These are phyloP conservation scores for Trypanosomatidae sp. DNA, from an alignment of 208 protist species.

Conservation along the genomic window DNA sequence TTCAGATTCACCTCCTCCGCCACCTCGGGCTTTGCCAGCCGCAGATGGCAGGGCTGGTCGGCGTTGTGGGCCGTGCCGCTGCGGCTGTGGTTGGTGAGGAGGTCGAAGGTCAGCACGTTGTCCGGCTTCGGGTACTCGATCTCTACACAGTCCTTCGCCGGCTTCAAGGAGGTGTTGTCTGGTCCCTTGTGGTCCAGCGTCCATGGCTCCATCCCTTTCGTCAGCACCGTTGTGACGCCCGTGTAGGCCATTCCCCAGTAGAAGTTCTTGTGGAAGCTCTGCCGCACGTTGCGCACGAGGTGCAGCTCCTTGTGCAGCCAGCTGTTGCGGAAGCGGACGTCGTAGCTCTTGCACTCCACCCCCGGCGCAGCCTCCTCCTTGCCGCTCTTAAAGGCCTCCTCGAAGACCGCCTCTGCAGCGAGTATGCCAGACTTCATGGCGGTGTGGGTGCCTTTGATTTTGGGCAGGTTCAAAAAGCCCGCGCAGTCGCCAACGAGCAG, in stretches of 20 bases:
- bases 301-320: slow-evolving; percentile 96
- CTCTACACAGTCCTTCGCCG: slow-evolving; percentile 61
- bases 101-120: slow-evolving; percentile 95
- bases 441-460: slow-evolving; percentile 98
- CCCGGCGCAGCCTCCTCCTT: slow-evolving; percentile 49
- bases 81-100: slow-evolving; percentile 95
- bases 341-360: slow-evolving; percentile 81
- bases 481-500: slow-evolving; percentile 96
- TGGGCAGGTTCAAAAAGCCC: slow-evolving; percentile 98
- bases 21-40: slow-evolving; percentile 67
- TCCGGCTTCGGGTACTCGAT: slow-evolving; percentile 98
- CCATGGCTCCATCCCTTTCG: too few relatives aligned
- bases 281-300: slow-evolving; percentile 96
- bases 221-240: too few relatives aligned
- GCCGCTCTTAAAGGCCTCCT: slow-evolving; percentile 62
- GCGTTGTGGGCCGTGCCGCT: slow-evolving; percentile 97
- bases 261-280: slow-evolving; percentile 90
- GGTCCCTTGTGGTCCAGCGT: slow-evolving; percentile 80
- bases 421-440: slow-evolving; percentile 96
- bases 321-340: slow-evolving; percentile 80
- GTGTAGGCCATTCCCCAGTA: slow-evolving; percentile 82
- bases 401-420: slow-evolving; percentile 88
- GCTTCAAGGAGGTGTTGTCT: slow-evolving; percentile 91
- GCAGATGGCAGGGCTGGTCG: slow-evolving; percentile 96
- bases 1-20: slow-evolving; percentile 88